Base-by-base conservation (phyloP, 306 rosid species). In the Ormosia emarginata region DNA sequence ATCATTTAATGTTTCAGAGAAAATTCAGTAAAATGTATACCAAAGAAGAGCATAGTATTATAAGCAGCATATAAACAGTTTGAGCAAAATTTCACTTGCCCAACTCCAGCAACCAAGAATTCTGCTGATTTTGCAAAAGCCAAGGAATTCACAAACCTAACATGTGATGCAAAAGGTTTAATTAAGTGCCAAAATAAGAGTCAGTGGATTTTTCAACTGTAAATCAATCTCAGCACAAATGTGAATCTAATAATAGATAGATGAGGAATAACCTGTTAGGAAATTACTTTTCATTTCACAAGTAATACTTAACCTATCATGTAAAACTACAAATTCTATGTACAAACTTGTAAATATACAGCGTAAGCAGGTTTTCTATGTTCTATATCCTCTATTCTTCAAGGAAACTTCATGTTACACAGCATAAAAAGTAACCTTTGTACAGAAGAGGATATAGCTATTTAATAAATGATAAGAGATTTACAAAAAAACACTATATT, bases 121-220 rank as follows among this genome's bases (percentile, higher is more conserved):
- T 58, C 71, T 79, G 92, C 99, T 68, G 98, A 93, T 84, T 91
- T 95, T 41, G 97, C 93, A 86, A 95, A 88, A 77, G 99, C 91
- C 86, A 95, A 69, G 39, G 98, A 92, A 88, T 93, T 95, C 81
- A 91, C 92, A 90, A 93, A 95, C 52, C 99, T 98, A 88, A 85
- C 92, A 98, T 95, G 92, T 74, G 30, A 57, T 12, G 10, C 46
- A 82, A 46, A 85, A 56, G 59, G 32, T 74, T 74, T 30, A 64
- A 50, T 52, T 71, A 82, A 65, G 57, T 43, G 37, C 5, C 18
- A 24, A 24, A 0, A 24, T 24, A 24, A 24, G 24, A 24, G 24
- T 24, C 24, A 46, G 14, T 17, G 24, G 82, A 30, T 32, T 50
- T 34, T 66, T 55, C 56, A 66, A 52, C 46, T 37, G 77, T 49